These are phyloP conservation scores for Apiospora saccharicola DNA, from an alignment of 2,329 filamentous ascomycete species.

Conservation along the genomic window DNA sequence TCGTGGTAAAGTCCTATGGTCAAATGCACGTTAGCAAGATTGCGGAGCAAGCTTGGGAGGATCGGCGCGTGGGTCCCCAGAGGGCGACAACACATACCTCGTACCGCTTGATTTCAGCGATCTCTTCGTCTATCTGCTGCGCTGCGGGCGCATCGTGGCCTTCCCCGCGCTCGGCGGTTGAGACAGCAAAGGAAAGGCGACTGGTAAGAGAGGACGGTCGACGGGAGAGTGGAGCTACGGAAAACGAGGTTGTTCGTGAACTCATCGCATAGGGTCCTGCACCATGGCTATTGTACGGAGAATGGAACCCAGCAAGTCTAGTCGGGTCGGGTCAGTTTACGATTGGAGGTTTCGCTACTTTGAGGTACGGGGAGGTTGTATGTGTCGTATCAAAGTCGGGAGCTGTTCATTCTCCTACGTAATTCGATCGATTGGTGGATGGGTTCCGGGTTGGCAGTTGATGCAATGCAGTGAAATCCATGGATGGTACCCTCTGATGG, in stretches of 20 bases:
- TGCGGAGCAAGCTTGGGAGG: not conserved
- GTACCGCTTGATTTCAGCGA: slow-evolving; percentile 97
- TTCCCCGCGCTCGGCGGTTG: slow-evolving; percentile 69
- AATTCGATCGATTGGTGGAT: slow-evolving; percentile 19
- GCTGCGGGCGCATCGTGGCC: slow-evolving; percentile 62
- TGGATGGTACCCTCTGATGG: slow-evolving; percentile 3
- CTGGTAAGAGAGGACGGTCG: slow-evolving; percentile 65
- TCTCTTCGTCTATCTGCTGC: slow-evolving; percentile 87
- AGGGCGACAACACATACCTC: slow-evolving; percentile 61
- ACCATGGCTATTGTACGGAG: slow-evolving; percentile 45
- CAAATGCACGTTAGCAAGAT: slow-evolving; percentile 27
- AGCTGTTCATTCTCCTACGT: slow-evolving; percentile 10
- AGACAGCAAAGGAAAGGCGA: slow-evolving; percentile 73
- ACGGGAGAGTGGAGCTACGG: slow-evolving; percentile 52
- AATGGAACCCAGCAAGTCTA: not conserved
- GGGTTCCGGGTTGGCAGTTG: slow-evolving; percentile 11
- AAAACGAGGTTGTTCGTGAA: slow-evolving; percentile 62
- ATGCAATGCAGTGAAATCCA: not conserved
- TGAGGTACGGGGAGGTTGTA: not conserved
- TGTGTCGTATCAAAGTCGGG: not conserved
- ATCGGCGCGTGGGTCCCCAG: not conserved
- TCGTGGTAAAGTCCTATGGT: slow-evolving; percentile 87
- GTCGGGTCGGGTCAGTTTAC: not conserved
- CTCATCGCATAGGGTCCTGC: slow-evolving; percentile 52
- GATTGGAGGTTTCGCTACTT: not conserved